Base-by-base conservation (phyloP, 2,329 filamentous ascomycete genomes). In the Arthrinium phaeospermum region DNA sequence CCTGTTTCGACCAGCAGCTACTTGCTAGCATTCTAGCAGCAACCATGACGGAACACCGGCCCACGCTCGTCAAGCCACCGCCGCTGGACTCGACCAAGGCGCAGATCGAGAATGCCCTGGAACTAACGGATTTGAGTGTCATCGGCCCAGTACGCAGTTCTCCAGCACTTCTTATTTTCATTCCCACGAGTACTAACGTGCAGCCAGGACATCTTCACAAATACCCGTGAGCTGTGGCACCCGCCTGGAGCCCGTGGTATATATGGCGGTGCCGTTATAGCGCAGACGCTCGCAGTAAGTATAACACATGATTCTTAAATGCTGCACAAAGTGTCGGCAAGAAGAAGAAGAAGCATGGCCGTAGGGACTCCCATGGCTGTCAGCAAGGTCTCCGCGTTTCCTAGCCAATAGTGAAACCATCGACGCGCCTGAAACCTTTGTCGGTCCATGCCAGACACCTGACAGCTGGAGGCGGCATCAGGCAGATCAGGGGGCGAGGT, bases 221-320 rank as follows among this genome's bases (percentile, higher is more conserved):
- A 99, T 82, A 94, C 95, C 2, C 93, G 95, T 49, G 93, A 93
- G 30, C 88, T 96, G 74, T 98, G 95, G 95, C 95, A 97, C 77
- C 96, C 96, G 0, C 92, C 94, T 0, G 95, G 94, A 27, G 96
- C 96, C 3, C 91, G 96, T 71, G 96, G 96, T 73, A 95, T 99
- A 83, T 99, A 94, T 79, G 96, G 96, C 80, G 95, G 95, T 75
- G 91, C 93, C 72, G 95, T 97, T 49, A 98, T 99, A 77, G 95
- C 96, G 68, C 96, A 98, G 87, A 81, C 80, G 10, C 74, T 81
- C 49, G 78, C 79, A 70, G 79, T 81, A 79, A 37, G 79, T 37
- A 41, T 19, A 41, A 27, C 5, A 14, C 30, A 67, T 3, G 30
- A 34, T 3, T 37, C 1, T 37, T 19, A 67, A 22, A 41, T n/a